phyloP scores from a whole-genome alignment of 768 basidiomycete species.

The Amanita fuliginea region DNA sequence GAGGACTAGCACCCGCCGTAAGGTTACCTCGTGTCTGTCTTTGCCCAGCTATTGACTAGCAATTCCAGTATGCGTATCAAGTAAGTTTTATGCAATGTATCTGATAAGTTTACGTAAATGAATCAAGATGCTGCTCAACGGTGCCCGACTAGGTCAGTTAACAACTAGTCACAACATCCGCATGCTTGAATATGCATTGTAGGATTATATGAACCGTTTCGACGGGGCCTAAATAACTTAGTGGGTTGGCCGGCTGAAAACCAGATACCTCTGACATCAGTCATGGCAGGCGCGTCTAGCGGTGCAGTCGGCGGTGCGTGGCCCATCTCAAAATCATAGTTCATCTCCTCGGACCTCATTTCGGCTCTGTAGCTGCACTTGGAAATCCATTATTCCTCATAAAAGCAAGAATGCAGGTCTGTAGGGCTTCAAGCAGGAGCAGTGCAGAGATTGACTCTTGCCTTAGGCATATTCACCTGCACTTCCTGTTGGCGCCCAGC shows the following conservation, averaged over 20 bases:
- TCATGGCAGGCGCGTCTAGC: slow-evolving; percentile 80
- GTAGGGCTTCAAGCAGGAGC: slow-evolving; percentile 5
- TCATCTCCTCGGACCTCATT: neutral
- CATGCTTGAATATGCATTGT: neutral
- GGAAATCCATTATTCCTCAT: slow-evolving; percentile 92
- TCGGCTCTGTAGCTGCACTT: slow-evolving; percentile 39
- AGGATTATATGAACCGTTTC: slow-evolving; percentile 96
- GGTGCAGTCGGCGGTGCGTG: slow-evolving; percentile 80
- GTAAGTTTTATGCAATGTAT: slow-evolving; percentile 30
- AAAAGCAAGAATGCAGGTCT: slow-evolving; percentile 94
- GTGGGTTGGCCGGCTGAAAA: slow-evolving; percentile 54
- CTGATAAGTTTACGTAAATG: slow-evolving; percentile 1
- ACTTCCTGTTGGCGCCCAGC: slow-evolving; percentile 91
- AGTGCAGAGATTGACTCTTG: neutral
- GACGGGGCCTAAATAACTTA: slow-evolving; percentile 55
- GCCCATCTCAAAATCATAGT: neutral
- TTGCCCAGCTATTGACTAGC: neutral
- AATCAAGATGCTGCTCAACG: slow-evolving; percentile 77
- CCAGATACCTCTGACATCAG: slow-evolving; percentile 64
- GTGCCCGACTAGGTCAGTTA: slow-evolving; percentile 68
- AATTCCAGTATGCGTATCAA: slow-evolving; percentile 77
- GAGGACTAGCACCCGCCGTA: slow-evolving; percentile 86
- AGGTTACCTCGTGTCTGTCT: slow-evolving; percentile 16
- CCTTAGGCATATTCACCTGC: slow-evolving; percentile 84
- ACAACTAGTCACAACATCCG: neutral